A percentile compares a stretch with the other conserved stretches of the same genome.
These are phyloP conservation scores for Eruca vesicaria DNA, from an alignment of 441 rosid species.

Conservation along the genomic window DNA sequence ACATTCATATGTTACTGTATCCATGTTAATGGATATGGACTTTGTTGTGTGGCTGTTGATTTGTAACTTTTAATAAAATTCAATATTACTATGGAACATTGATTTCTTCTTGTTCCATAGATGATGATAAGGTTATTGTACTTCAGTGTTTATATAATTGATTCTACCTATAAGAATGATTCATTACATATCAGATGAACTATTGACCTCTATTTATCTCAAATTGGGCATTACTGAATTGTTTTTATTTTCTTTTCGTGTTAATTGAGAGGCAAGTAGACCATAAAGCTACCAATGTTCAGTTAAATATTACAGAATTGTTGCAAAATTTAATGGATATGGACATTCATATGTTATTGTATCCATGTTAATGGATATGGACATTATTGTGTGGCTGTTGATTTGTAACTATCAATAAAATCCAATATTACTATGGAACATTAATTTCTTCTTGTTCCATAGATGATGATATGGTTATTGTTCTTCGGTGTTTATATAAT, in stretches of 20 bases:
- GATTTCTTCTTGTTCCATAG: conserved; percentile 17
- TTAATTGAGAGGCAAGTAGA: not conserved
- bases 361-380: conserved; percentile 14
- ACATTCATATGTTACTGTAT: conserved; percentile 9
- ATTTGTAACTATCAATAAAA: conserved; percentile 22
- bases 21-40: conserved; percentile 18
- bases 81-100: conserved; percentile 17
- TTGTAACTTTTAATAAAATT: conserved; percentile 23
- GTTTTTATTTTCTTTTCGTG: not conserved
- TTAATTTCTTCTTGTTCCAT: conserved; percentile 16
- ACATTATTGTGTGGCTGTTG: conserved; percentile 19
- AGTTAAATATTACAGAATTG: not conserved
- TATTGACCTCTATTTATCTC: not conserved
- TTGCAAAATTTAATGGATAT: not conserved
- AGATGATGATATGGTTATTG: conserved; percentile 20
- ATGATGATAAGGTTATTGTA: conserved; percentile 21
- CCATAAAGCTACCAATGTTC: no score
- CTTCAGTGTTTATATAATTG: not conserved
- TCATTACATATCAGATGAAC: not conserved
- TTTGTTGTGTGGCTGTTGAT: conserved; percentile 16
- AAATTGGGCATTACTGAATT: not conserved
- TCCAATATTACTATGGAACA: conserved; percentile 18
- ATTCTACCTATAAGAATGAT: not conserved
- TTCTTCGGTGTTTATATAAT: not conserved
- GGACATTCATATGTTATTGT: conserved; percentile 11